Conservation (phyloP, 2,329 filamentous ascomycete genomes). For the Phialophora tarda region DNA sequence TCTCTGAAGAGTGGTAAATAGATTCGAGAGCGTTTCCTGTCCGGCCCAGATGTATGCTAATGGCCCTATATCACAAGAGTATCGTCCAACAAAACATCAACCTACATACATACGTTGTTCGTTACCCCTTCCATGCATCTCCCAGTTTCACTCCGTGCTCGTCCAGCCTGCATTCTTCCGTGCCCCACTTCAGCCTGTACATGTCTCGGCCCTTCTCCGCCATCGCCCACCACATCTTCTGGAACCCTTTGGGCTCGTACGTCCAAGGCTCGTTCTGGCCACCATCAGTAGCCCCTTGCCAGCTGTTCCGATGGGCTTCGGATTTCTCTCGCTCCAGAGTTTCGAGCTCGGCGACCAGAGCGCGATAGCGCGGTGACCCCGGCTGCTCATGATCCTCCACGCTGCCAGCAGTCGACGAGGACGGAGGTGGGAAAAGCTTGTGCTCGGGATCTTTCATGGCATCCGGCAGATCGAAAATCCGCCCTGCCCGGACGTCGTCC, state of each 20-base stretch:
- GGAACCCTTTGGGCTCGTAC: conserved; percentile 3
- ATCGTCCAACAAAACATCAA: no score
- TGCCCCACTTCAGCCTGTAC: conserved; percentile 7
- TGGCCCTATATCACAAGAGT: no score
- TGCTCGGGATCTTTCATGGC: neutral
- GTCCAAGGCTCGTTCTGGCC: conserved; percentile 3
- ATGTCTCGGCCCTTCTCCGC: conserved; percentile 10
- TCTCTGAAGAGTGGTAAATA: no score
- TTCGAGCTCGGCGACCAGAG: neutral
- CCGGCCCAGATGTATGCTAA: no score
- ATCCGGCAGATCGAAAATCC: neutral
- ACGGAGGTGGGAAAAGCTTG: neutral
- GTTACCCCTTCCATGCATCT: neutral
- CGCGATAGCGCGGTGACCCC: neutral
- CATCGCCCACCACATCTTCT: conserved; percentile 10
- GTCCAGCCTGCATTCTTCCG: conserved; percentile 3
- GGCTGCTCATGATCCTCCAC: neutral
- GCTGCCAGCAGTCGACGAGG: neutral
- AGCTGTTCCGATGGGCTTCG: neutral
- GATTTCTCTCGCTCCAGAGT: neutral
- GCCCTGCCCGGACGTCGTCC: conserved; percentile 39
- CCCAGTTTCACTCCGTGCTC: neutral
- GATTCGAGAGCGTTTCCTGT: no score
- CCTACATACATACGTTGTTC: no score
- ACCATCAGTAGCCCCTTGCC: neutral